These are phyloP conservation scores for Suhomyces emberorum DNA, from an alignment of 805 yeast genomes.

Conservation along the genomic window DNA sequence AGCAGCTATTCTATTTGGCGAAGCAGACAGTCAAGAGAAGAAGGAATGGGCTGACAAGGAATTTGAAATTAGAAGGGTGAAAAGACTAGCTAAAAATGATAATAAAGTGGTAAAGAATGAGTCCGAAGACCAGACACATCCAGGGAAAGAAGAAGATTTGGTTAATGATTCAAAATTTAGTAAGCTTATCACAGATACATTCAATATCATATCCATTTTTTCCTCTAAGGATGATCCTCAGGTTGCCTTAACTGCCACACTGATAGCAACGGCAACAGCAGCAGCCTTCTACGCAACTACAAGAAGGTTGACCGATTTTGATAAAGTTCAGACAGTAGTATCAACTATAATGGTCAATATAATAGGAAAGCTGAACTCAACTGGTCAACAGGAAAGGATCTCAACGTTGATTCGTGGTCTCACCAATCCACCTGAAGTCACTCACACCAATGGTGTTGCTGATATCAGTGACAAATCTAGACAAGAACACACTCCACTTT, in stretches of 20 bases:
- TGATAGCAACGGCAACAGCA: constrained; percentile 36
- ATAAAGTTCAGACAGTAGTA: constrained; percentile 22
- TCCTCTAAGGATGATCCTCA: constrained; percentile 31
- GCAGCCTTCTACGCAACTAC: constrained; percentile 34
- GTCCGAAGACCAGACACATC: constrained; percentile 16
- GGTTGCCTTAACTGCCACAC: constrained; percentile 32
- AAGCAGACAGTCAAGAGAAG: constrained; percentile 49
- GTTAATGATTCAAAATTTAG: constrained; percentile 24
- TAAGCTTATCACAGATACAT: constrained; percentile 30
- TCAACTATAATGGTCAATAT: constrained; percentile 20
- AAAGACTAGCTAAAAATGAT: constrained; percentile 37
- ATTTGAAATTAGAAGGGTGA: constrained; percentile 61
- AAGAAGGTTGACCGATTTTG: constrained; percentile 17
- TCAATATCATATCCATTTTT: constrained; percentile 34
- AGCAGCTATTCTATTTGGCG: constrained; percentile 67
- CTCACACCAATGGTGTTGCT: not conserved
- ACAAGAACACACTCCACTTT: not conserved
- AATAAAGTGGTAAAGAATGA: constrained; percentile 13
- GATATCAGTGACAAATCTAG: too few species aligned
- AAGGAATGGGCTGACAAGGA: constrained; percentile 72
- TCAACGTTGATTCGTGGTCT: constrained; percentile 21
- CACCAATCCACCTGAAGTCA: not conserved
- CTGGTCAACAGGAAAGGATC: constrained; percentile 23
- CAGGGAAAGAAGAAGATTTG: constrained; percentile 15
- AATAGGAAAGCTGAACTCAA: constrained; percentile 18